phyloP scores from a whole-genome alignment of 2,329 filamentous ascomycete species.

The Fusarium longipes region DNA sequence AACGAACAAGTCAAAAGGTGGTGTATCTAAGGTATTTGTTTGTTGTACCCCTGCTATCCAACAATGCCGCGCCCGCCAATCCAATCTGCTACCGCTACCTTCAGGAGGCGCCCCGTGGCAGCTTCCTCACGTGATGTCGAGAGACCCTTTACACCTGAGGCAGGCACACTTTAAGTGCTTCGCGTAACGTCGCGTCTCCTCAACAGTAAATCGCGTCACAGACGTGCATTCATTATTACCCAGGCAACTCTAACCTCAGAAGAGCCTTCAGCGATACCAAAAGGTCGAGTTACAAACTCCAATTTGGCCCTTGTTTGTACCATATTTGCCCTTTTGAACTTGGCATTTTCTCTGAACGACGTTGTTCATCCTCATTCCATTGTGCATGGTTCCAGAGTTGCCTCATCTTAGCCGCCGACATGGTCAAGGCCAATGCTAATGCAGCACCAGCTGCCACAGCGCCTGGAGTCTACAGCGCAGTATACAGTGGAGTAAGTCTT shows the following conservation, averaged over 20 bases:
- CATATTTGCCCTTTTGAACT: constrained; percentile 8
- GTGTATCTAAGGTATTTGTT: constrained; percentile 38
- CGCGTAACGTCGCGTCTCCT: constrained; percentile 55
- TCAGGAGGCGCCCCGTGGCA: constrained; percentile 44
- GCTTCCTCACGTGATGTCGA: constrained; percentile 48
- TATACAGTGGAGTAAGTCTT: constrained; percentile 73
- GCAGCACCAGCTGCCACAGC: constrained; percentile 48
- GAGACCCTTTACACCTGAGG: constrained; percentile 48
- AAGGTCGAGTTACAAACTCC: constrained; percentile 24
- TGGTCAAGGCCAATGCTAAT: constrained; percentile 59
- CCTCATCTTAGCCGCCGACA: constrained; percentile 49
- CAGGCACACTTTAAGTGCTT: constrained; percentile 53
- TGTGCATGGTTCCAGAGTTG: constrained; percentile 39
- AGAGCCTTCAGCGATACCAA: constrained; percentile 33
- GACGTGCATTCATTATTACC: constrained; percentile 51
- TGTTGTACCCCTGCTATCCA: constrained; percentile 40
- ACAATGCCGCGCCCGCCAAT: constrained; percentile 41
- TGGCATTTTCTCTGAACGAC: neutral
- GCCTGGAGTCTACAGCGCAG: constrained; percentile 73
- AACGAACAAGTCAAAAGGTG: constrained; percentile 21
- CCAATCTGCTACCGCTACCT: constrained; percentile 30
- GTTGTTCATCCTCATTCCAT: constrained; percentile 3
- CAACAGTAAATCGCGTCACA: constrained; percentile 50
- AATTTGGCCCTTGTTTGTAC: constrained; percentile 15
- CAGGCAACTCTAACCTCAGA: constrained; percentile 44